Conservation (phyloP, 768 basidiomycete genomes). For the Suillus placidus region DNA sequence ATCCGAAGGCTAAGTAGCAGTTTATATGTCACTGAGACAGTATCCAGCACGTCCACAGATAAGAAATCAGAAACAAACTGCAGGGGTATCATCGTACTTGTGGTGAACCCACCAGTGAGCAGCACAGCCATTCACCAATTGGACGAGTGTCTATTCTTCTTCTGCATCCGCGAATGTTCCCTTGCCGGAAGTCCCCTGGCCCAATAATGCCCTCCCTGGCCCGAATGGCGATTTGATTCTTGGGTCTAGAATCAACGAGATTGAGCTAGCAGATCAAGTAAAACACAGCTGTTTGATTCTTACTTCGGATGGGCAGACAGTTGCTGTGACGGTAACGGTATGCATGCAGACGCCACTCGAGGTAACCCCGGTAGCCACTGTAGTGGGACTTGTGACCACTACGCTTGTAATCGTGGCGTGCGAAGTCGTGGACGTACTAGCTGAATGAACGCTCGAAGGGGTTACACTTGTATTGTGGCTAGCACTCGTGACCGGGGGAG, state of each 20-base stretch:
- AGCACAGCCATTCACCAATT: neutral
- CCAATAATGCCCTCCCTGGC: neutral
- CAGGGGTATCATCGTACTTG: neutral
- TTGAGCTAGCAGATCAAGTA: neutral
- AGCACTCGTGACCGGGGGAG: too few relatives aligned
- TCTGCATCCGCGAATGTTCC: conserved; percentile 2
- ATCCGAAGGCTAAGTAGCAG: neutral
- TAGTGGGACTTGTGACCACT: neutral
- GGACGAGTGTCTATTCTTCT: neutral
- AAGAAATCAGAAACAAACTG: neutral
- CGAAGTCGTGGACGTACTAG: neutral
- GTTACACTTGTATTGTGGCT: too few relatives aligned
- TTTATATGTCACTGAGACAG: neutral
- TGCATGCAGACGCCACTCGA: neutral
- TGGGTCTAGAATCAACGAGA: neutral
- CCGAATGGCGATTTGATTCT: neutral
- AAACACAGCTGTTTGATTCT: neutral
- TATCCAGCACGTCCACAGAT: neutral
- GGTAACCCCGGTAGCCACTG: neutral
- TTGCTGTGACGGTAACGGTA: conserved; percentile 25
- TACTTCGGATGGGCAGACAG: conserved; percentile 20
- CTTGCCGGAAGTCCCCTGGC: neutral
- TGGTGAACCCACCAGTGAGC: neutral
- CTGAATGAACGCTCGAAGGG: neutral
- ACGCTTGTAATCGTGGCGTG: neutral